Conservation (phyloP, 2,329 filamentous ascomycete genomes). For the Cryphonectria naterciae region DNA sequence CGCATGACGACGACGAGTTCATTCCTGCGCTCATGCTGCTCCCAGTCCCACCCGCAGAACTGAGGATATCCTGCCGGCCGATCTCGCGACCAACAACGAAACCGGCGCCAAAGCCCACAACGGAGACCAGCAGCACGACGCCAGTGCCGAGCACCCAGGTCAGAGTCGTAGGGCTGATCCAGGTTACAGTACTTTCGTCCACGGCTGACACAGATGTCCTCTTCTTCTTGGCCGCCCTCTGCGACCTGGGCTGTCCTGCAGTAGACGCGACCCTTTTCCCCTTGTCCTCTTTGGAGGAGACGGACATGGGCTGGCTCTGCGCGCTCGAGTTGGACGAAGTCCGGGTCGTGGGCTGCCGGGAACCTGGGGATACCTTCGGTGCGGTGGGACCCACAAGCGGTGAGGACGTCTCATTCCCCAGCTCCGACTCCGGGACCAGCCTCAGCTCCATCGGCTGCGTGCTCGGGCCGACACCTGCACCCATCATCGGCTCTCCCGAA, state of each 20-base stretch:
- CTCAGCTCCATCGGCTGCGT: conserved; percentile 62
- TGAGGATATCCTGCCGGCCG: conserved; percentile 62
- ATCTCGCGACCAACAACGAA: conserved; percentile 71
- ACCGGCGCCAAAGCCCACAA: conserved; percentile 70
- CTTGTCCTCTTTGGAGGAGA: conserved; percentile 45
- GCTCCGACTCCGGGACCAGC: conserved; percentile 64
- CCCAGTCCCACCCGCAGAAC: conserved; percentile 43
- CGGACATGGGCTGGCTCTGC: conserved; percentile 35
- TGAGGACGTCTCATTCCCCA: conserved; percentile 46
- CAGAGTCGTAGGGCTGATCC: conserved; percentile 63
- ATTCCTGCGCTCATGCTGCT: conserved; percentile 41
- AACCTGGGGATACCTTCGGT: conserved; percentile 30
- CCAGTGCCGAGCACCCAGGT: conserved; percentile 70
- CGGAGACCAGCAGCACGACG: conserved; percentile 69
- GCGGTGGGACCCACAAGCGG: conserved; percentile 32
- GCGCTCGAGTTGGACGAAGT: conserved; percentile 39
- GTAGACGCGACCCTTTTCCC: conserved; percentile 51
- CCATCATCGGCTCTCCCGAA: conserved; percentile 36
- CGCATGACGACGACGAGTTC: conserved; percentile 52
- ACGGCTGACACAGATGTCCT: conserved; percentile 46
- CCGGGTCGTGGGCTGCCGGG: conserved; percentile 25
- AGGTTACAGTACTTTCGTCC: conserved; percentile 42
- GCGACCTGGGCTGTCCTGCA: conserved; percentile 39
- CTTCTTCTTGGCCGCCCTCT: conserved; percentile 63
- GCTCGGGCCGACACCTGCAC: conserved; percentile 49